These are phyloP conservation scores for Diaporthe capsici DNA, from an alignment of 2,329 filamentous ascomycete species.

Conservation along the genomic window DNA sequence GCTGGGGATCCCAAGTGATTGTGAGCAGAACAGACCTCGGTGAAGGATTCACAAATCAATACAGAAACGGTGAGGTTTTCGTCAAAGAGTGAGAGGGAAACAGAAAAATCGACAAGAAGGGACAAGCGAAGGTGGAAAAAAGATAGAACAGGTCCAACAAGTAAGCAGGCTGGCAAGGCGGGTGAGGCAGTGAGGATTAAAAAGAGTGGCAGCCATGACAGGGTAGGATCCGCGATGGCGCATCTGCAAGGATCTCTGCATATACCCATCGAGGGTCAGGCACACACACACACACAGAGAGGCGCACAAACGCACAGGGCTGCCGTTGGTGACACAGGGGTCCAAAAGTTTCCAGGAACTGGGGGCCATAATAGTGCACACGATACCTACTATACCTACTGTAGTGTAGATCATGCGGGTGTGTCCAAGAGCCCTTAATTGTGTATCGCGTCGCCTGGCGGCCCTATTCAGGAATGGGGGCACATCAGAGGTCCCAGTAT, in stretches of 20 bases:
- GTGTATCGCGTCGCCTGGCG: slow-evolving; percentile 11
- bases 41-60: background rate
- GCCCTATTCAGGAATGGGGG: slow-evolving; percentile 24
- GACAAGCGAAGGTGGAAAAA: slow-evolving; percentile 27
- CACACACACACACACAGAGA: background rate
- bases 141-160: slow-evolving; percentile 16
- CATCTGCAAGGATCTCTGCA: slow-evolving; percentile 28
- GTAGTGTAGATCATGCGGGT: slow-evolving; percentile 18
- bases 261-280: slow-evolving; percentile 23
- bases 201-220: slow-evolving; percentile 29
- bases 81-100: slow-evolving; percentile 18
- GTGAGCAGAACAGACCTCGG: background rate
- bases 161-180: slow-evolving; percentile 26
- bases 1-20: slow-evolving; percentile 9
- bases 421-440: slow-evolving; percentile 11
- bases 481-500: background rate
- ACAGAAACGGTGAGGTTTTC: background rate
- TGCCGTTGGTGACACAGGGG: slow-evolving; percentile 18
- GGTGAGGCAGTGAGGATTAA: slow-evolving; percentile 35
- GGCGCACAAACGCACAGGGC: slow-evolving; percentile 14
- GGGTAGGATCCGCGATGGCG: slow-evolving; percentile 30
- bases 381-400: background rate
- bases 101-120: background rate
- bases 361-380: slow-evolving; percentile 22
- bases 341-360: slow-evolving; percentile 25